Evolutionary conservation across 306 rosid genomes (phyloP).

Genomic region (Sindora glabra): DNA sequence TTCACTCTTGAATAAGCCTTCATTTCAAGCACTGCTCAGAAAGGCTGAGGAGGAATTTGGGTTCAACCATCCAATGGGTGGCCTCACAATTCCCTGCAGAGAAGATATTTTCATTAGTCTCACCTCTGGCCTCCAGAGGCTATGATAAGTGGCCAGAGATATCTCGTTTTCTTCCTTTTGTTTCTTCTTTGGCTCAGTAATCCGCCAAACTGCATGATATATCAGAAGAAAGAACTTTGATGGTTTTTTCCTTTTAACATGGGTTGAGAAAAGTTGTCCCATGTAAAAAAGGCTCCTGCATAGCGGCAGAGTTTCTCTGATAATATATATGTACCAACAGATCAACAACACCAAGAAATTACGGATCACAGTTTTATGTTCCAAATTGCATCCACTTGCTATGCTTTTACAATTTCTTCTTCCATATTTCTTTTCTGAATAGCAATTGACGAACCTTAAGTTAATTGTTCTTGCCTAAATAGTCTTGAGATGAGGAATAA

Average conservation of each 20-base stretch:
- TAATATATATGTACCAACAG: no score
- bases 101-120: slow-evolving; percentile 18
- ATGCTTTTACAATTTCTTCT: no score
- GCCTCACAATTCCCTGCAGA: slow-evolving; percentile 22
- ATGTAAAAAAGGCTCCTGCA: not conserved
- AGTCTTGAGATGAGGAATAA: no score
- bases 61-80: slow-evolving; percentile 19
- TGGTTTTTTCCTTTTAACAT: slow-evolving; percentile 3
- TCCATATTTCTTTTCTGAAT: no score
- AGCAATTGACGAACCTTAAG: no score
- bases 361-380: no score
- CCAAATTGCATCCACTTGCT: no score
- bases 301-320: no score
- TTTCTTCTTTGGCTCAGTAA: no score
- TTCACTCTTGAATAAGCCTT: slow-evolving; percentile 10
- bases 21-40: not conserved
- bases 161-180: not conserved
- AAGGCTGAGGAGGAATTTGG: slow-evolving; percentile 20
- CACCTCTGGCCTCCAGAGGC: slow-evolving; percentile 8
- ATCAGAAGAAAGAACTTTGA: not conserved
- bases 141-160: not conserved
- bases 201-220: no score
- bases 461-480: no score
- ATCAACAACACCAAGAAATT: no score
- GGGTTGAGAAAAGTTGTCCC: not conserved